A percentile compares a stretch with the other conserved stretches of the same genome.
phyloP scores from a whole-genome alignment of 2,329 filamentous ascomycete genomes.

The Geoglossum cookeanum region DNA sequence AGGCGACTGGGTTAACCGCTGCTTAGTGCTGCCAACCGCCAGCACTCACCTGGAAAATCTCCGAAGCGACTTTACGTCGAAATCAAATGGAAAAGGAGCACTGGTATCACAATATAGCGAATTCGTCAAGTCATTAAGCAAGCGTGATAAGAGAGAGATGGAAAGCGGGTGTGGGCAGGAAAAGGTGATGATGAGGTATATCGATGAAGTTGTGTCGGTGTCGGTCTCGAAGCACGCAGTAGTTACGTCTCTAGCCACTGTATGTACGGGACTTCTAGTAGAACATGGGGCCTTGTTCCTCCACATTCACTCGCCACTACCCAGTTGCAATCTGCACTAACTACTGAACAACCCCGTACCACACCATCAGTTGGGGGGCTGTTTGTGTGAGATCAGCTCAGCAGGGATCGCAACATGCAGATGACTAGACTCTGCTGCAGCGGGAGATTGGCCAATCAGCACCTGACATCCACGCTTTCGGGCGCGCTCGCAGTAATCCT shows the following conservation, averaged over 20 bases:
- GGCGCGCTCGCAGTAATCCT: too few relatives aligned
- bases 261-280: neutral
- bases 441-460: neutral
- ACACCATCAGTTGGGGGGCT: neutral
- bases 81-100: neutral
- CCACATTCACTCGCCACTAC: neutral
- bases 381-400: neutral
- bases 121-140: constrained; percentile 1
- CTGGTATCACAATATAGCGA: neutral
- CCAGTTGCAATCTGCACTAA: neutral
- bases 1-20: neutral
- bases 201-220: neutral
- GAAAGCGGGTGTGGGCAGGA: neutral
- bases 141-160: neutral
- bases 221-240: neutral
- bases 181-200: neutral
- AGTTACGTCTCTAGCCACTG: too few relatives aligned
- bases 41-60: neutral
- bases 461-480: neutral
- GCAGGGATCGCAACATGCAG: neutral
- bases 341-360: neutral
- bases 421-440: neutral
- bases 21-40: neutral
- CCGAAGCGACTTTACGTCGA: neutral
- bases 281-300: neutral